Evolutionary conservation across 2,329 filamentous ascomycete genomes (phyloP), one percentile per base, ranked within the genome.

Genomic region (Fusarium heterosporum): DNA sequence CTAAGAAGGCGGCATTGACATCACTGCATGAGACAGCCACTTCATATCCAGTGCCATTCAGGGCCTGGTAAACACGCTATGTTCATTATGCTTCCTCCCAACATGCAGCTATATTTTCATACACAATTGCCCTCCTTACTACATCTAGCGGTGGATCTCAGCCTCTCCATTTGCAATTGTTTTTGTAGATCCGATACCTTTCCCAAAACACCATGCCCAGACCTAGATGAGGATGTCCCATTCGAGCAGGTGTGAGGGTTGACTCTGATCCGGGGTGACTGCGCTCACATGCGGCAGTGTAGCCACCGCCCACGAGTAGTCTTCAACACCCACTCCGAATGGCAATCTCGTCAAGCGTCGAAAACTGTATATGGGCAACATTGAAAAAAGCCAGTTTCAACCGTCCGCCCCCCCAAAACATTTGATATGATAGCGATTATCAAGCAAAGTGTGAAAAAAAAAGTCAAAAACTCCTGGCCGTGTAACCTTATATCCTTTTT

Each of bases 401-500:
- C 59, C 57, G 16, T 48, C 57, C 62, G 51, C 55, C 55, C 57
- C 22, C 66, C 70, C 51, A 53, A 45, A 51, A 61, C 32, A 42
- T 51, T 42, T 64, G 48, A 43, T 54, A 36, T 54, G 58, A 61
- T 48, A 55, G 48, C 36, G 41, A 56, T 63, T 45, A 68, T 61
- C 43, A 68, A 56, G 51, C 49, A 53, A 55, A 38, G 64, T 50
- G 56, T 26, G 12, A 26, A 46, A 48, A 61, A 61, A 66, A 61
- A 69, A 54, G 50, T n/a, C 55, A 43, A 67, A 72, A 73, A 73
- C 71, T 72, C 71, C 71, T 62, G 64, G 68, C 71, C 69, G 61
- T 73, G 66, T 73, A 73, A 73, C 71, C 71, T 72, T 72, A 71
- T 73, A 69, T 69, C 71, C 71, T 72, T 73, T 73, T 72, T 53